A percentile compares a stretch with the other conserved stretches of the same genome.
phyloP scores from a whole-genome alignment of 2,329 filamentous ascomycete species.

The Fusarium veterinarium region DNA sequence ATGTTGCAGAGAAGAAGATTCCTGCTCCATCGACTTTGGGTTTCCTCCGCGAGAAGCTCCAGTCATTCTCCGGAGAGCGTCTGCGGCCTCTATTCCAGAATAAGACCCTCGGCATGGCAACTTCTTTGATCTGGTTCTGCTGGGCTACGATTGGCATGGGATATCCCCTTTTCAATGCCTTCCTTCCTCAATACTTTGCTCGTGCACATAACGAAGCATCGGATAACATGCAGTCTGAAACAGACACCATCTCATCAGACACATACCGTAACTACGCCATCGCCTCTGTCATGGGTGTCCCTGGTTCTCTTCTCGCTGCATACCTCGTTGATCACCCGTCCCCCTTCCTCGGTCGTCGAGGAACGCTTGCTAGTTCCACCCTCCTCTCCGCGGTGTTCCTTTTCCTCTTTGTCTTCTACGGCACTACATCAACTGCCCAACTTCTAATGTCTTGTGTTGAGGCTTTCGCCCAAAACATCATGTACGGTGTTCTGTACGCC shows the following conservation, averaged over 20 bases:
- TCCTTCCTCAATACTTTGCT: constrained; percentile 86
- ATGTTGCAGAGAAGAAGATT: constrained; percentile 21
- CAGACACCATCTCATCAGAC: constrained; percentile 55
- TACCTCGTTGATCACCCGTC: constrained; percentile 75
- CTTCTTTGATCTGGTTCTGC: constrained; percentile 76
- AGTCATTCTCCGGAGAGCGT: constrained; percentile 74
- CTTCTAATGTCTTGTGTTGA: constrained; percentile 75
- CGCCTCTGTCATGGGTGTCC: constrained; percentile 80
- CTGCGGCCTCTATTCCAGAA: constrained; percentile 73
- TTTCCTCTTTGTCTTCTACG: constrained; percentile 73
- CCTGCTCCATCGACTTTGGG: constrained; percentile 43
- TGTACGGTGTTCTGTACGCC: constrained; percentile 81
- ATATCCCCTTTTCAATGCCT: constrained; percentile 89
- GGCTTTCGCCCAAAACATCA: constrained; percentile 79
- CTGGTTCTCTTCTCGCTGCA: constrained; percentile 79
- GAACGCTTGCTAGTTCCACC: constrained; percentile 76
- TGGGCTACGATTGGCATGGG: constrained; percentile 88
- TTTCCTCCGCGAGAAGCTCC: constrained; percentile 69
- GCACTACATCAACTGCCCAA: constrained; percentile 66
- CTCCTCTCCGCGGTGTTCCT: constrained; percentile 75
- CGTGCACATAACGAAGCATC: constrained; percentile 58
- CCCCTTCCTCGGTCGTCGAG: constrained; percentile 73
- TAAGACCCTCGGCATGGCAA: constrained; percentile 63
- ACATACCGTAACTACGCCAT: constrained; percentile 87
- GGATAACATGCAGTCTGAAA: constrained; percentile 47